Evolutionary conservation across 2,329 filamentous ascomycete species (phyloP).

Genomic region (Cucurbitaria berberidis): DNA sequence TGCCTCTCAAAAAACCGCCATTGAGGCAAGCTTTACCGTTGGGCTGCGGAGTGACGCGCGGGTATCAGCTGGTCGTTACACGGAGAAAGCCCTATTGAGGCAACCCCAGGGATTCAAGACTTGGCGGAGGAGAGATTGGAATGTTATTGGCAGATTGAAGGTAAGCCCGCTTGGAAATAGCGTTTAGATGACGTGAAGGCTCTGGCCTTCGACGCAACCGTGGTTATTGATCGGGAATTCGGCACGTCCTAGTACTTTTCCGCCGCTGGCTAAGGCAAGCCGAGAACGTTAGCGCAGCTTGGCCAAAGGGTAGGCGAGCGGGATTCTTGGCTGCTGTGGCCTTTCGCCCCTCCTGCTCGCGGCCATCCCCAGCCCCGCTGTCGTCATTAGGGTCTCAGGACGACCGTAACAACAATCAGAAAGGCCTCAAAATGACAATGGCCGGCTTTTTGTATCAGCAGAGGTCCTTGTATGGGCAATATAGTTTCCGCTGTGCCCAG

Average conservation of each 20-base stretch:
- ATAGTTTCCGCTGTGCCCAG: slow-evolving; percentile 12
- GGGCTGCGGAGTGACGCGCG: slow-evolving; percentile 19
- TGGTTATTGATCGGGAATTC: slow-evolving; percentile 12
- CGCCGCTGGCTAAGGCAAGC: slow-evolving; percentile 2
- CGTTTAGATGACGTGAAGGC: slow-evolving; percentile 23
- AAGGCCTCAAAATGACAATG: not conserved
- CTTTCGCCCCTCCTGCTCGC: slow-evolving; percentile 21
- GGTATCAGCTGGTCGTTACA: slow-evolving; percentile 10
- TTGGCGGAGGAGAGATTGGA: slow-evolving; percentile 19
- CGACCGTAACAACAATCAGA: not conserved
- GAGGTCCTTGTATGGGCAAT: not conserved
- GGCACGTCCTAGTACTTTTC: slow-evolving; percentile 16
- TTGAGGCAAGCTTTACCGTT: slow-evolving; percentile 35
- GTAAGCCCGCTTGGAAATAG: slow-evolving; percentile 14
- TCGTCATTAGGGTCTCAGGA: slow-evolving; percentile 9
- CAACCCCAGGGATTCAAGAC: slow-evolving; percentile 13
- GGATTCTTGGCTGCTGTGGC: slow-evolving; percentile 20
- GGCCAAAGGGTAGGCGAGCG: slow-evolving; percentile 29
- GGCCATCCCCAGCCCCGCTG: slow-evolving; percentile 16
- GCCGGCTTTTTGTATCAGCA: slow-evolving; percentile 3
- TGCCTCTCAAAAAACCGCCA: slow-evolving; percentile 22
- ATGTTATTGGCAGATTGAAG: slow-evolving; percentile 15
- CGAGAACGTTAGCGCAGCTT: slow-evolving; percentile 12
- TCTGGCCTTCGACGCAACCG: slow-evolving; percentile 7
- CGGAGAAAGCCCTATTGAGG: slow-evolving; percentile 13